phyloP scores from a whole-genome alignment of 208 protist genomes.

The Leishmania tropica region DNA sequence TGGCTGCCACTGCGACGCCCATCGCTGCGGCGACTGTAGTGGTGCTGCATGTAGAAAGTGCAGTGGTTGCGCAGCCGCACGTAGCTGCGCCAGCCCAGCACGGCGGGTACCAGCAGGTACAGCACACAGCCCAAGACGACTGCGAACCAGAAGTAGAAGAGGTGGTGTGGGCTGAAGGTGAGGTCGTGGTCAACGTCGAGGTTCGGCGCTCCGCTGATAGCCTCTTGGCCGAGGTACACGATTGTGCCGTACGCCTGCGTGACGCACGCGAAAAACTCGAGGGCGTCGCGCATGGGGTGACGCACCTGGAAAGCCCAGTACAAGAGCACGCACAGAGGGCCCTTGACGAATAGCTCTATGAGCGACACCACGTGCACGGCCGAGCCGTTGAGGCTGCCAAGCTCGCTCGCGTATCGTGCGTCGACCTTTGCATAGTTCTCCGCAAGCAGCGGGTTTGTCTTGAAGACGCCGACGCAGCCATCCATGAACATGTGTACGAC shows the following conservation, averaged over 20 bases:
- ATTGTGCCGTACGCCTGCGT: conserved; percentile 72
- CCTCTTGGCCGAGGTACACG: conserved; percentile 67
- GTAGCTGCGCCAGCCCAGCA: conserved; percentile 60
- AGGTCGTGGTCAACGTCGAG: conserved; percentile 69
- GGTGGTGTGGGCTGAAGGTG: conserved; percentile 47
- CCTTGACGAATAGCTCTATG: conserved; percentile 63
- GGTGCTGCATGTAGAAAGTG: conserved; percentile 26
- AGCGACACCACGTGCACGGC: conserved; percentile 71
- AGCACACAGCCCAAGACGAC: conserved; percentile 62
- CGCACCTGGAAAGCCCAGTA: conserved; percentile 62
- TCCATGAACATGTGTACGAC: conserved; percentile 81
- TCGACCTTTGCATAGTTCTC: conserved; percentile 77
- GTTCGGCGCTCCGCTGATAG: conserved; percentile 58
- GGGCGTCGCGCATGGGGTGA: conserved; percentile 54
- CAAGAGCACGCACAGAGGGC: conserved; percentile 66
- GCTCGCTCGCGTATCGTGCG: conserved; percentile 48
- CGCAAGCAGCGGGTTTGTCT: conserved; percentile 53
- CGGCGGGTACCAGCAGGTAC: conserved; percentile 55
- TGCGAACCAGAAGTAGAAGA: conserved; percentile 77
- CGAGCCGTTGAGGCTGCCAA: conserved; percentile 48
- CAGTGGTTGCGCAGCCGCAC: conserved; percentile 40
- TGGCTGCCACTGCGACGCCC: conserved; percentile 11
- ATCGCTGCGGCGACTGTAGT: conserved; percentile 9
- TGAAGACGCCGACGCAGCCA: conserved; percentile 70
- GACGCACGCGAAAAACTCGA: conserved; percentile 77